Evolutionary conservation across 257 asterid species (phyloP).

Genomic region (Solanum pinnatisectum): DNA sequence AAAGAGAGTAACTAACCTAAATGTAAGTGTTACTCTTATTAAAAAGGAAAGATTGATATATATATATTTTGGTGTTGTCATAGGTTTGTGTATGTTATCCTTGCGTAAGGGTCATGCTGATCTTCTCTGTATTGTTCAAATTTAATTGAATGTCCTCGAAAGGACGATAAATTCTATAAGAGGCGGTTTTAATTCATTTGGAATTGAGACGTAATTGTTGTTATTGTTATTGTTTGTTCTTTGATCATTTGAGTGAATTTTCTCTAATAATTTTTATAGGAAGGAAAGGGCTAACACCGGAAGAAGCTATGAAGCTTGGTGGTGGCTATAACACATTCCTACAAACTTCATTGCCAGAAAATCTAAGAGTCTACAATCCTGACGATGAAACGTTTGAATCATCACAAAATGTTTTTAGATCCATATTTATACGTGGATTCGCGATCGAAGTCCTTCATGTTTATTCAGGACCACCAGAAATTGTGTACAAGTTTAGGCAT

Average conservation of each 20-base stretch:
- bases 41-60: not conserved
- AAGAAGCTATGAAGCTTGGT: slow-evolving; percentile 39
- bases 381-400: slow-evolving; percentile 44
- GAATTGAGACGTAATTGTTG: not conserved
- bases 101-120: not conserved
- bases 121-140: no score
- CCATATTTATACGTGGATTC: slow-evolving; percentile 54
- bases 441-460: slow-evolving; percentile 58
- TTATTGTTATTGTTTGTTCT: not conserved
- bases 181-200: not conserved
- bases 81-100: no score
- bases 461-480: slow-evolving; percentile 64
- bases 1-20: not conserved
- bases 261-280: not conserved
- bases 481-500: slow-evolving; percentile 64
- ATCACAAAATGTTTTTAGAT: slow-evolving; percentile 48
- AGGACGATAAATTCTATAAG: not conserved
- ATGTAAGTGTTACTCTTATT: not conserved
- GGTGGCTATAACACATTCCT: slow-evolving; percentile 71
- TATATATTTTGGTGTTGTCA: not conserved
- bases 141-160: no score
- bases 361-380: slow-evolving; percentile 40
- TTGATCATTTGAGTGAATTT: not conserved
- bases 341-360: slow-evolving; percentile 58
- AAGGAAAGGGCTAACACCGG: slow-evolving; percentile 12